Evolutionary conservation across 2,329 filamentous ascomycete genomes (phyloP).

Genomic region (Xylariales sp.): DNA sequence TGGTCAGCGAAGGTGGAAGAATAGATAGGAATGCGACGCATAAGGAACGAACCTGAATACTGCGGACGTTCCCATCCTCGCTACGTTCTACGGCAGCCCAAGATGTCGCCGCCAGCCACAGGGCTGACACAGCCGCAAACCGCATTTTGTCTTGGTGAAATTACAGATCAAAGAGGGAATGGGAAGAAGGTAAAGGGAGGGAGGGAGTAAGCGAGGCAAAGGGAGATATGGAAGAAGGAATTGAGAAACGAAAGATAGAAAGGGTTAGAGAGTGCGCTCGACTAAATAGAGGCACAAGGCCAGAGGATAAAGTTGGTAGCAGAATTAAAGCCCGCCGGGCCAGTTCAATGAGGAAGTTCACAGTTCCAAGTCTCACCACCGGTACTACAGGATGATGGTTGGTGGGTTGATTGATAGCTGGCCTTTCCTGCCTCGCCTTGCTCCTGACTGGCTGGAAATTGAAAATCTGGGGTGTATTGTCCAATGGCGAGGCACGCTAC

Average conservation of each 20-base stretch:
- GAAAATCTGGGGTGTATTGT: conserved; percentile 35
- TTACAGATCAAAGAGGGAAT: conserved; percentile 20
- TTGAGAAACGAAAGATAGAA: conserved; percentile 38
- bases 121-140: conserved; percentile 49
- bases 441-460: conserved; percentile 30
- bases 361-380: conserved; percentile 20
- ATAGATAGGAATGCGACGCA: conserved; percentile 21
- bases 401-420: conserved; percentile 44
- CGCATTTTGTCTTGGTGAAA: conserved; percentile 46
- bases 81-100: conserved; percentile 58
- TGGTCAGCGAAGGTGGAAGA: conserved; percentile 31
- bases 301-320: conserved; percentile 13
- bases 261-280: conserved; percentile 19
- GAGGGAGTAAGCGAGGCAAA: conserved; percentile 25
- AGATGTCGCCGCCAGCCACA: conserved; percentile 53
- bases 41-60: conserved; percentile 72
- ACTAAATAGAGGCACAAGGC: conserved; percentile 32
- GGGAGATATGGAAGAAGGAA: conserved; percentile 34
- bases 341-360: conserved; percentile 36
- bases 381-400: conserved; percentile 7
- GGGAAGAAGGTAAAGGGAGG: conserved; percentile 26
- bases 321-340: conserved; percentile 36
- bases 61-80: conserved; percentile 66
- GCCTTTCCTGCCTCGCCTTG: conserved; percentile 46
- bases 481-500: conserved; percentile 38